Conservation (phyloP, 2,329 filamentous ascomycete species). For the Penicillium polonicum region DNA sequence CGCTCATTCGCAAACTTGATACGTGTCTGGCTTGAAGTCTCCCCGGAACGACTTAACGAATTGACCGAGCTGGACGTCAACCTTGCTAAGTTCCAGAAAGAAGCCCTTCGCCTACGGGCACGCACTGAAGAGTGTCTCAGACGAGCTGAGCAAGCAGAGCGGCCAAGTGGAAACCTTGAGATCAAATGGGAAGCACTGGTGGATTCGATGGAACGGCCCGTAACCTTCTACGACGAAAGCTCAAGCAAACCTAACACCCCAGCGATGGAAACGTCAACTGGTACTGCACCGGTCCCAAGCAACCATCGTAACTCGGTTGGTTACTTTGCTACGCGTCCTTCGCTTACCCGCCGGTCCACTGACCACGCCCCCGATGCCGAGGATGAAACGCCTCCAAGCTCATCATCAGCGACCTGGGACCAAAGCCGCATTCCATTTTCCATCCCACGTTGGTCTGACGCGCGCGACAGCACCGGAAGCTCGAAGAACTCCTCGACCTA, state of each 20-base stretch:
- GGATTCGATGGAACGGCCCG: slow-evolving; percentile 47
- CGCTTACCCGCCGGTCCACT: slow-evolving; percentile 41
- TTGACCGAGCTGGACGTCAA: slow-evolving; percentile 39
- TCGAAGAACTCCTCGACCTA: slow-evolving; percentile 50
- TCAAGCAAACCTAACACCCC: slow-evolving; percentile 41
- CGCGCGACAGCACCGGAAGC: slow-evolving; percentile 44
- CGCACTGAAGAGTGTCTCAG: slow-evolving; percentile 48
- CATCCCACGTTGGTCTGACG: slow-evolving; percentile 41
- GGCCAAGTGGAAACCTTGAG: slow-evolving; percentile 47
- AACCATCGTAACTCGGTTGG: slow-evolving; percentile 44
- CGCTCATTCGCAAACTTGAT: slow-evolving; percentile 81
- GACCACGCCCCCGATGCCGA: slow-evolving; percentile 39
- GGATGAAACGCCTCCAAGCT: slow-evolving; percentile 48
- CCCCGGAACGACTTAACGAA: slow-evolving; percentile 42
- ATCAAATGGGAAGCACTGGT: slow-evolving; percentile 52
- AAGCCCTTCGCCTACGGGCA: slow-evolving; percentile 44
- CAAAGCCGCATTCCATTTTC: slow-evolving; percentile 42
- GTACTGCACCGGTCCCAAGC: slow-evolving; percentile 30
- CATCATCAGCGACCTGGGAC: slow-evolving; percentile 46
- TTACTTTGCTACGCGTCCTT: slow-evolving; percentile 40
- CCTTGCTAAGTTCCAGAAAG: slow-evolving; percentile 44
- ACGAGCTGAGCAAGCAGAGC: slow-evolving; percentile 50
- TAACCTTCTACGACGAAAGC: slow-evolving; percentile 43
- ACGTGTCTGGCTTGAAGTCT: slow-evolving; percentile 52
- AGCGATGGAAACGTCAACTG: slow-evolving; percentile 32